Percentiles rank a stretch among this genome's conserved stretches.
These are phyloP conservation scores for Sphagnum magellanicum DNA, from an alignment of 228 moss, liverwort and hornwort species.

Conservation along the genomic window DNA sequence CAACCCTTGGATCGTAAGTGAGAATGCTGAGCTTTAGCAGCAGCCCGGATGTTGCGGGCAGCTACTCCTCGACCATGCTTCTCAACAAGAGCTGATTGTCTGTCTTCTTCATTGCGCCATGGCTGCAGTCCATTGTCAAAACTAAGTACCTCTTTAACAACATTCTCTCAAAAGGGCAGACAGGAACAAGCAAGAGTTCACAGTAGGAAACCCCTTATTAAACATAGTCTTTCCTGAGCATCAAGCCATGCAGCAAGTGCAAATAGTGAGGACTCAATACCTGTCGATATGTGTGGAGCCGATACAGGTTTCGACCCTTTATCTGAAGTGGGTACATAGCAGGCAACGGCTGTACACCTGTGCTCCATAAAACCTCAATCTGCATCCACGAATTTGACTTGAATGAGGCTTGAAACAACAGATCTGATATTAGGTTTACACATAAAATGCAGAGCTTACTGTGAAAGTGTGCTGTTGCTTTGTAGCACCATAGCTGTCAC, in stretches of 20 bases:
- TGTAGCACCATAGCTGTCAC: slow-evolving; percentile 81
- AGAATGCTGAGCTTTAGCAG: slow-evolving; percentile 6
- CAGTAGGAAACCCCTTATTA: neutral
- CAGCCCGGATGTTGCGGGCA: slow-evolving; percentile 39
- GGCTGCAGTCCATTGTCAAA: slow-evolving; percentile 25
- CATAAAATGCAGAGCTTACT: slow-evolving; percentile 26
- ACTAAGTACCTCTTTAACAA: neutral
- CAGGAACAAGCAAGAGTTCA: neutral
- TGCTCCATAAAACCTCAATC: slow-evolving; percentile 91
- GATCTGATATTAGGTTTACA: neutral
- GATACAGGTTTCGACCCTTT: slow-evolving; percentile 87
- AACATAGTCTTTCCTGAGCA: neutral
- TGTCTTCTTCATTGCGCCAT: slow-evolving; percentile 38
- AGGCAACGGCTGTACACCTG: slow-evolving; percentile 41
- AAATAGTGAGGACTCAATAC: slow-evolving; percentile 13
- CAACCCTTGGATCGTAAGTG: slow-evolving; percentile 19
- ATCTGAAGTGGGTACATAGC: slow-evolving; percentile 70
- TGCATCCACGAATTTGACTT: slow-evolving; percentile 5
- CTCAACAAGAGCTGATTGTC: slow-evolving; percentile 27
- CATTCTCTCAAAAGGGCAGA: neutral
- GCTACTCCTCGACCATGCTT: slow-evolving; percentile 42
- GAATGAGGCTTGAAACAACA: neutral
- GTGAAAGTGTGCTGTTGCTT: slow-evolving; percentile 98
- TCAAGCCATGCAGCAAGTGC: neutral
- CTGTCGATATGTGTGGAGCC: slow-evolving; percentile 57